Base-by-base conservation (phyloP, 108 stramenopile genomes). In the Stephanodiscus triporus region DNA sequence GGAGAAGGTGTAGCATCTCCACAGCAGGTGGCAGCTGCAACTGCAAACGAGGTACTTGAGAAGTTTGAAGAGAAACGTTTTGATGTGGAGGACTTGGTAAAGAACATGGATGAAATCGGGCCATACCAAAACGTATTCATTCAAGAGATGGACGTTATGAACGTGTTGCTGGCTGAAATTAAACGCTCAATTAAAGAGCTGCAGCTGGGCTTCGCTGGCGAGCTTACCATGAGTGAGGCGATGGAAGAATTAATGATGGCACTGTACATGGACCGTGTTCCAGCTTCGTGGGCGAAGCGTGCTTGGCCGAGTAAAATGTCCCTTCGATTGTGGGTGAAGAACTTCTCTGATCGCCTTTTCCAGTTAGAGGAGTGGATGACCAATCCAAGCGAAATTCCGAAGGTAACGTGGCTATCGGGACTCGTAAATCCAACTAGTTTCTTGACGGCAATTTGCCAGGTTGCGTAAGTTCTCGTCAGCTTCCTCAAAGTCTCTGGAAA, bases 111-210 rank as follows among this genome's bases (percentile, higher is more conserved):
- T 36, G 94, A 95, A 48, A 71, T 83, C 29, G 95, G 94, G 4
- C 96, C 96, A 4, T 97, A 91, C 75, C 96, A 97, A 77, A 97
- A 97, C 73, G 93, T 94, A 7, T 94, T 97, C 66, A 64, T 87
- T 22, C 92, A 94, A 79, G 96, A 97, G 88, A 93, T 95, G 89
- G 96, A 95, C 71, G 83, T 93, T 13, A 93, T 97, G 90, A 95
- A 97, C 72, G 73, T 67, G 1, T 68, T 97, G 6, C 62, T 97
- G 19, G 58, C 78, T 19, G 95, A 93, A 61, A 95, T 97, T 17
- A 77, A 76, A 36, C 90, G 93, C 30, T 94, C 91, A n/a, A 82
- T 97, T 34, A 85, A 82, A 50, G 96, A 97, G 75, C 81, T 97
- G 22, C 85, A 89, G 55, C 72, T 91, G 22, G 96, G 95, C 20